Percentiles rank a stretch among this genome's conserved stretches.
Conservation (phyloP, 1,139 yeast species). For the Saccharomyces hybrid region DNA sequence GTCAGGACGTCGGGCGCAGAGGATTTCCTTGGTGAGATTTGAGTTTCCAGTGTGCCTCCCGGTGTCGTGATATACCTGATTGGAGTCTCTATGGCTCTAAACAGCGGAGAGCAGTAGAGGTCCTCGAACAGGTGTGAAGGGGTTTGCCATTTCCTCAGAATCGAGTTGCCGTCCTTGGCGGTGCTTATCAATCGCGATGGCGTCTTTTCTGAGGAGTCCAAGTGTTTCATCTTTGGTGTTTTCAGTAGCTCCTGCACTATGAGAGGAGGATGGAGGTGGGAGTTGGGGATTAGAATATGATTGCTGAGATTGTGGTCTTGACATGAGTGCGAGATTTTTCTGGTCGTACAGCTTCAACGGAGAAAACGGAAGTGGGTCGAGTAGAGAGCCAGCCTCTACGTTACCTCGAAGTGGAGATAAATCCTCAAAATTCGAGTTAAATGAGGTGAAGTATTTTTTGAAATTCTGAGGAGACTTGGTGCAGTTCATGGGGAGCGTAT, state of each 20-base stretch:
- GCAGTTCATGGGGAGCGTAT: conserved; percentile 4
- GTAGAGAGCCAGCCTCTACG: conserved; percentile 9
- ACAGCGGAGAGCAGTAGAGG: conserved; percentile 29
- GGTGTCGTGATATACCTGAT: conserved; percentile 15
- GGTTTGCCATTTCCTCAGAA: conserved; percentile 29
- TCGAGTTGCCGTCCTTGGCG: conserved; percentile 22
- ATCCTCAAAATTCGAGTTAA: conserved; percentile 30
- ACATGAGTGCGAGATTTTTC: background rate
- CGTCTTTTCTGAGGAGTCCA: conserved; percentile 16
- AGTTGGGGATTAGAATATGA: conserved; percentile 3
- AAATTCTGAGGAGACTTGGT: conserved; percentile 18
- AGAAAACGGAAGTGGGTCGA: conserved; percentile 8
- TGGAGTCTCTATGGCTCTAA: conserved; percentile 23
- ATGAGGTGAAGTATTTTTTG: conserved; percentile 29
- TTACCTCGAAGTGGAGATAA: conserved; percentile 19
- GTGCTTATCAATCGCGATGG: conserved; percentile 21
- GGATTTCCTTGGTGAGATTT: conserved; percentile 17
- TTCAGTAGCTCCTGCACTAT: conserved; percentile 14
- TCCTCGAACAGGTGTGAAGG: conserved; percentile 32
- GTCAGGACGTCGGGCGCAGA: conserved; percentile 9
- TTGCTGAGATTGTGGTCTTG: background rate
- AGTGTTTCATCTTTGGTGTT: conserved; percentile 21
- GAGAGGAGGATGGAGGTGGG: background rate
- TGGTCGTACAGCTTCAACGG: background rate
- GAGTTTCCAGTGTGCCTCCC: conserved; percentile 7